Conservation (phyloP, 345 rosid genomes). For the Populus deltoides region DNA sequence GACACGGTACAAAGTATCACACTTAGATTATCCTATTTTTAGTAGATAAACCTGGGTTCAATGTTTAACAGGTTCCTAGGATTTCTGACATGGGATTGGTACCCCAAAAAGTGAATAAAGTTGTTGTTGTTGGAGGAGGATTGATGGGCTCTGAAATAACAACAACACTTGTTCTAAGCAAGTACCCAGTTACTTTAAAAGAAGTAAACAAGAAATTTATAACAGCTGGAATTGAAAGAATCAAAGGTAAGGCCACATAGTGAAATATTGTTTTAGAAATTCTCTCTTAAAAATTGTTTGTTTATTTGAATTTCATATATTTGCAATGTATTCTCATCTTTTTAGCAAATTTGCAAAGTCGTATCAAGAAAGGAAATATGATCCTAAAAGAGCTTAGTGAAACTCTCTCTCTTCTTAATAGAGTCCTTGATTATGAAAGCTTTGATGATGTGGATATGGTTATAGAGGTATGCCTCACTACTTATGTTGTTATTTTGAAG, state of each 20-base stretch:
- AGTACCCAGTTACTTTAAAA: background rate
- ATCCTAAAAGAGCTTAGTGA: background rate
- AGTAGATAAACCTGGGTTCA: background rate
- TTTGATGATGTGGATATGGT: constrained; percentile 1
- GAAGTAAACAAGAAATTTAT: constrained; percentile 1
- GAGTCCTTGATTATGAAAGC: background rate
- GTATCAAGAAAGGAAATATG: background rate
- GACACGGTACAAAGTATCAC: too few relatives aligned
- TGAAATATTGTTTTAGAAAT: background rate
- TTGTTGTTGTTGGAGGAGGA: constrained; percentile 13
- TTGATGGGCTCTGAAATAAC: constrained; percentile 4
- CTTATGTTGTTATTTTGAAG: background rate
- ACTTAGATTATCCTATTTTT: too few relatives aligned
- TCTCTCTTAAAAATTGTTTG: background rate
- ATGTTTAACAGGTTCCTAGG: constrained; percentile 4
- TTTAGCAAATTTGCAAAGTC: background rate
- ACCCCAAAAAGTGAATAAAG: background rate
- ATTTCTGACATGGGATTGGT: constrained; percentile 1
- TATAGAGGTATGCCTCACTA: background rate
- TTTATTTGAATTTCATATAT: background rate
- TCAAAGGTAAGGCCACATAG: background rate
- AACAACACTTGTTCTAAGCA: background rate
- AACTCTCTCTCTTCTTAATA: background rate
- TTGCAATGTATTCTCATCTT: background rate
- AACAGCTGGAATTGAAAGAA: constrained; percentile 7